Base-by-base conservation (phyloP, 352 stramenopile genomes). In the Globisporangium spinosum region DNA sequence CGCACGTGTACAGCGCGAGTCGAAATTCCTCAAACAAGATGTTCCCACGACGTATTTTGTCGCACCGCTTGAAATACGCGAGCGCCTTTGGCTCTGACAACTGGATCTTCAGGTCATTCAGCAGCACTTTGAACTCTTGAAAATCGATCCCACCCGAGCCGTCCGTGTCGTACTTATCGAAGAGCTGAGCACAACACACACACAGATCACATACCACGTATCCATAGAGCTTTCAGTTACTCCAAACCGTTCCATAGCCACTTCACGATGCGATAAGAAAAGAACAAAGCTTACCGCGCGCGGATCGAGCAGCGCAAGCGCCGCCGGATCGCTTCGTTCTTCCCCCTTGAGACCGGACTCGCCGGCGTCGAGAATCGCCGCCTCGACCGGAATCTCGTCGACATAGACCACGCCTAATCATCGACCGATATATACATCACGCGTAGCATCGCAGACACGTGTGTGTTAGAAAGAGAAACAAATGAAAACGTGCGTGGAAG, bases 21-120 rank as follows among this genome's bases (percentile, higher is more conserved):
- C 85, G 77, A 58, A 93, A 93, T 66, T 94, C 87, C 7, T 93
- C 85, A 64, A 93, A 94, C 22, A 83, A 90, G 69, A 93, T 93
- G 65, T 70, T 72, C 9, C 83, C 85, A 35, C 75, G 79, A 15
- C 74, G 76, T 63, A 80, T 77, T 43, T 80, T 77, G 68, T 94
- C 87, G 58, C 87, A 94, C 22, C 82, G 78, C 59, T 88, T 89
- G 63, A 93, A 94, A 71, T 94, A 94, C 43, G 83, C 82, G 2
- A 82, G 73, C 40, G 80, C 75, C 68, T 94, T 94, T 32, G 85
- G 80, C 58, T 90, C 82, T 22, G 83, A 83, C 23, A 94, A 57
- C 1, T 80, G 70, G 51, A 94, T 73, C 8, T 74, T 38, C 22
- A 94, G 69, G 60, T 93, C 85, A 10, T 69, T 59, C 35, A 94